These are phyloP conservation scores for Boletus subluridellus DNA, from an alignment of 1,284 basidiomycete species.

Conservation along the genomic window DNA sequence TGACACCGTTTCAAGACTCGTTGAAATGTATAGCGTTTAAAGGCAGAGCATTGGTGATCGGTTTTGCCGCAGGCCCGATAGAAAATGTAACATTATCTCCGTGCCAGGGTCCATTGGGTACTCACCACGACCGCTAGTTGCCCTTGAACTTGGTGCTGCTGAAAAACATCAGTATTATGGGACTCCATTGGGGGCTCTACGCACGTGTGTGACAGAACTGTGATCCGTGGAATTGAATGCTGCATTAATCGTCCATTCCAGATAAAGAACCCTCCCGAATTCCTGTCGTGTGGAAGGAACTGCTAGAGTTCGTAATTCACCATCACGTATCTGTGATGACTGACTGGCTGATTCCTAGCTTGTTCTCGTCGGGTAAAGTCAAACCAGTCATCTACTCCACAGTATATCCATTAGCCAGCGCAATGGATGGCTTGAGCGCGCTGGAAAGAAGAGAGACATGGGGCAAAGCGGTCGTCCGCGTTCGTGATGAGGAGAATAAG, in stretches of 20 bases:
- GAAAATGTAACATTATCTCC: constrained; percentile 64
- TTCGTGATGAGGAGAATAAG: constrained; percentile 47
- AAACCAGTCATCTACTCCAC: constrained; percentile 74
- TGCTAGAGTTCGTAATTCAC: constrained; percentile 56
- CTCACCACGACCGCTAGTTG: constrained; percentile 44
- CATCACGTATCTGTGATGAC: neutral
- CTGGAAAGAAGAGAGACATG: constrained; percentile 84
- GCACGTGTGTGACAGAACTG: constrained; percentile 44
- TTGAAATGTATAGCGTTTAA: constrained; percentile 95
- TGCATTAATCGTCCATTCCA: constrained; percentile 29
- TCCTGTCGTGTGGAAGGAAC: constrained; percentile 67
- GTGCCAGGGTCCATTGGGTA: neutral
- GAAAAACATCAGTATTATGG: constrained; percentile 81
- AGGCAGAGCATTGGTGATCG: constrained; percentile 86
- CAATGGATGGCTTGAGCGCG: constrained; percentile 65
- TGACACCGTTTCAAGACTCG: constrained; percentile 43
- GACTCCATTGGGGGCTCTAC: constrained; percentile 87
- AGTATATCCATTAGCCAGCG: constrained; percentile 59
- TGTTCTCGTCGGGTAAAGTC: constrained; percentile 65
- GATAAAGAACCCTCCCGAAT: constrained; percentile 68
- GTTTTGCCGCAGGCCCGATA: constrained; percentile 85
- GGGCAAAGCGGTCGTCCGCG: constrained; percentile 82
- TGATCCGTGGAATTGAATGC: neutral
- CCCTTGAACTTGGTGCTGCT: constrained; percentile 86
- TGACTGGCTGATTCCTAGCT: constrained; percentile 36